Evolutionary conservation across 768 basidiomycete genomes (phyloP), one percentile per base, ranked within the genome.

Genomic region (Royoungia palumana): DNA sequence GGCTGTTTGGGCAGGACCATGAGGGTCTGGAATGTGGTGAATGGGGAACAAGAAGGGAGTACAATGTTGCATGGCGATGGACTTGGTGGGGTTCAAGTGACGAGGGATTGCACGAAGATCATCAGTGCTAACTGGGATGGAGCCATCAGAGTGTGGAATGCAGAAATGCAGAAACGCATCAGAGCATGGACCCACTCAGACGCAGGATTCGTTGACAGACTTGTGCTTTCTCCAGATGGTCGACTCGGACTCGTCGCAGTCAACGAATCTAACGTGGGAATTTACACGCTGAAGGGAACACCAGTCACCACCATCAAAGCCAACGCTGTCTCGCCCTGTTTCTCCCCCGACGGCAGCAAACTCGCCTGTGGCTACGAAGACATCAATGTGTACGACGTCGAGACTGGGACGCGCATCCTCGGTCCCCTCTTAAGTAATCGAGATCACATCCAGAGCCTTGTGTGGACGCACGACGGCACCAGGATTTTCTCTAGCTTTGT

Each of bases 21-120:
- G 24, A 43, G 3, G 27, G 38, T 50, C 6, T 57, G 47, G 51
- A 22, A 50, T 39, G 20, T 58, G 17, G 51, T 41, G 27, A 44
- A 13, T 17, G 57, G 55, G 3, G 6, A 32, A 12, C 45, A 53
- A 25, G 48, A 28, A 28, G 56, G 44, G 28, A 19, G 4, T 4
- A 5, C 34, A 4, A 50, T 47, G 38, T 5, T 21, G 12, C 11
- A 13, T 7, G 19, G 25, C 25, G 7, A 2, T 6, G 25, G 2
- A 27, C 7, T 27, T 27, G 5, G 7, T 2, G 7, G 25, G 2
- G 25, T 27, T 27, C 49, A 45, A 6, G 44, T 50, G 16, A 54
- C 49, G 0, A 16, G 12, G 3, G 40, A 56, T 22, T 44, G 45
- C 3, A 38, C 8, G 0, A 47, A 41, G 38, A 43, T 58, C 32